Evolutionary conservation across 495 filamentous ascomycete genomes (phyloP).

Genomic region (Astrocystis sublimbata): DNA sequence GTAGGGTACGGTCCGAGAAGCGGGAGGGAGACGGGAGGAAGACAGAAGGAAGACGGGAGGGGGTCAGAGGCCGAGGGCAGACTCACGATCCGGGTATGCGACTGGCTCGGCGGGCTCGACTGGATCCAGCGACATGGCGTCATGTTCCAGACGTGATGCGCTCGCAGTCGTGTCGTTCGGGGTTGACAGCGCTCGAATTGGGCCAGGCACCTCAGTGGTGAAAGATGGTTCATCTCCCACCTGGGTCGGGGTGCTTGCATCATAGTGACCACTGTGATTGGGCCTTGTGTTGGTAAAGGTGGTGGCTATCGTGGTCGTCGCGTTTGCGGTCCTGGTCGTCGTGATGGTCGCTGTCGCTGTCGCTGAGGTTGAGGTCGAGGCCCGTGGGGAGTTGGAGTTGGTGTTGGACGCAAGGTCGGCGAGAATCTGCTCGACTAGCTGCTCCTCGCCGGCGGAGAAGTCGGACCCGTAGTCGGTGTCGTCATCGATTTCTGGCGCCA

Average conservation of each 20-base stretch:
- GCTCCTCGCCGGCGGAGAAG: constrained; percentile 63
- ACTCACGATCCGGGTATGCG: constrained; percentile 52
- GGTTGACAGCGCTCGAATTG: neutral
- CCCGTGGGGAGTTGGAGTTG: neutral
- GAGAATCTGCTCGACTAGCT: constrained; percentile 26
- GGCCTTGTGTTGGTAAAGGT: neutral
- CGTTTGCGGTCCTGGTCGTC: neutral
- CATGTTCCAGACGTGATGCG: neutral
- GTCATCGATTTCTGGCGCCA: constrained; percentile 25
- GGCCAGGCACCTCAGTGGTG: neutral
- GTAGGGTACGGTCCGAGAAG: too few relatives aligned
- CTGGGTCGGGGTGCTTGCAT: neutral
- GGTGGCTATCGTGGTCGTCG: neutral
- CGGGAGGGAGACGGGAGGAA: too few relatives aligned
- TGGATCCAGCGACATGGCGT: constrained; percentile 19
- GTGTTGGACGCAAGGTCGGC: constrained; percentile 7
- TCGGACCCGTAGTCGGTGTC: constrained; percentile 73
- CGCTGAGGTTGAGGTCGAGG: neutral
- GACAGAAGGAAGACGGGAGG: too few relatives aligned
- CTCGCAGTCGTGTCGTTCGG: constrained; percentile 16
- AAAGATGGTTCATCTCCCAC: neutral
- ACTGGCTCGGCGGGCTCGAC: constrained; percentile 35
- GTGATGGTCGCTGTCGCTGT: neutral
- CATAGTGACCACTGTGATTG: neutral
- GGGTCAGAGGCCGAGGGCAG: neutral